Base-by-base conservation (phyloP, 164 flowering plant genomes). In the Tinospora cordifolia region DNA sequence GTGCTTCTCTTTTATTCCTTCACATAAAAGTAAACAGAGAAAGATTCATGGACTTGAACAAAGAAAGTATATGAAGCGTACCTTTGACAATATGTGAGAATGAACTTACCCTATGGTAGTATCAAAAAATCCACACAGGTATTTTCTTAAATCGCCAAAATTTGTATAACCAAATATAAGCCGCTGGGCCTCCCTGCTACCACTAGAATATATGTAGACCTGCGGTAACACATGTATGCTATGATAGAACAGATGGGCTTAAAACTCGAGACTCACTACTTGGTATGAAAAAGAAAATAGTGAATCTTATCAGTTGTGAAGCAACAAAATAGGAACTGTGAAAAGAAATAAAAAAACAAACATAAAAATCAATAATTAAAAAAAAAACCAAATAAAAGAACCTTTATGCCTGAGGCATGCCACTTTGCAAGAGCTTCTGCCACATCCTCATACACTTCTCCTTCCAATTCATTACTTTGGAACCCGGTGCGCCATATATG, bases 171-270 rank as follows among this genome's bases (percentile, higher is more conserved):
- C 98, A 80, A 94, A 94, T 70, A 94, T 75, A 75, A 90, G 96
- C 80, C 96, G 85, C 72, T 94, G 99, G 7, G 99, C 97, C 84
- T 92, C 83, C 84, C 98, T 85, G 81, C 99, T 94, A 34, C 99
- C 99, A 75, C 99, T 92, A 21, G 99, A 94, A 80, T 92, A 94
- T 78, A 94, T 94, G 81, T 92, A 94, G 17, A 88, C 96, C 99
- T 94, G 83, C 39, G 69, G 40, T 36, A 65, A 74, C n/a, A n/a
- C n/a, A n/a, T n/a, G n/a, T n/a, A n/a, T n/a, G n/a, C n/a, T n/a
- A 41, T 8, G 13, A 41, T 41, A 41, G 13, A 41, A 41, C 46
- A 41, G 46, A 41, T 41, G n/a, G n/a, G n/a, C n/a, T 11, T 41
- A 41, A 41, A 41, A 41, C 46, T 41, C 47, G 12, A 44, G 12